Evolutionary conservation across 129 eudicot genomes (phyloP).

Genomic region (Heracleum sosnowskyi): DNA sequence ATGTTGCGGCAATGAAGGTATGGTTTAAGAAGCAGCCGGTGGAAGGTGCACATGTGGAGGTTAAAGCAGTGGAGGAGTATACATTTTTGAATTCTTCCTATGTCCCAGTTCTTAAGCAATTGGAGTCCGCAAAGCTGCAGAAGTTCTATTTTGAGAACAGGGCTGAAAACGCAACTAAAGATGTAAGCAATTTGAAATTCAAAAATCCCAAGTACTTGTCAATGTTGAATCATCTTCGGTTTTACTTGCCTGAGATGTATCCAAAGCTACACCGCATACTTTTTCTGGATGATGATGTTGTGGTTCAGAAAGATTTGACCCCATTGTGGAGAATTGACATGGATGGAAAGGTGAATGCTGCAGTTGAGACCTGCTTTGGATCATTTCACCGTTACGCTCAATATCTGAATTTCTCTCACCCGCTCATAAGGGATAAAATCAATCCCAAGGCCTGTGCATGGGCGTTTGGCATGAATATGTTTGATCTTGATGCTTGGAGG

Average conservation of each 20-base stretch:
- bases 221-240: conserved; percentile 65
- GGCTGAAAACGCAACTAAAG: conserved; percentile 61
- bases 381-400: conserved; percentile 65
- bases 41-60: conserved; percentile 76
- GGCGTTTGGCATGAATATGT: conserved; percentile 85
- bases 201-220: conserved; percentile 63
- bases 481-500: conserved; percentile 89
- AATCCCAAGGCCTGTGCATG: conserved; percentile 76
- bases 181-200: conserved; percentile 45
- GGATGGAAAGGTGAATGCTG: conserved; percentile 83
- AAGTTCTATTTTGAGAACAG: conserved; percentile 56
- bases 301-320: conserved; percentile 51
- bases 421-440: conserved; percentile 53
- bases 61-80: conserved; percentile 59
- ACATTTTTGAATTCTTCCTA: conserved; percentile 62
- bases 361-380: conserved; percentile 83
- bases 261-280: conserved; percentile 69
- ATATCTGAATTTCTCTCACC: conserved; percentile 67
- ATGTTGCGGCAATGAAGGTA: conserved; percentile 81
- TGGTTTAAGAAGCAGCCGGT: conserved; percentile 86
- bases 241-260: conserved; percentile 76
- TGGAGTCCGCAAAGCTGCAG: conserved; percentile 44
- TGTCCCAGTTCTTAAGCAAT: conserved; percentile 69
- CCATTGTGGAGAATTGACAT: conserved; percentile 65
- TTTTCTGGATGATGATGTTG: conserved; percentile 78